phyloP scores from a whole-genome alignment of 345 rosid species.

The Citrus australasica region DNA sequence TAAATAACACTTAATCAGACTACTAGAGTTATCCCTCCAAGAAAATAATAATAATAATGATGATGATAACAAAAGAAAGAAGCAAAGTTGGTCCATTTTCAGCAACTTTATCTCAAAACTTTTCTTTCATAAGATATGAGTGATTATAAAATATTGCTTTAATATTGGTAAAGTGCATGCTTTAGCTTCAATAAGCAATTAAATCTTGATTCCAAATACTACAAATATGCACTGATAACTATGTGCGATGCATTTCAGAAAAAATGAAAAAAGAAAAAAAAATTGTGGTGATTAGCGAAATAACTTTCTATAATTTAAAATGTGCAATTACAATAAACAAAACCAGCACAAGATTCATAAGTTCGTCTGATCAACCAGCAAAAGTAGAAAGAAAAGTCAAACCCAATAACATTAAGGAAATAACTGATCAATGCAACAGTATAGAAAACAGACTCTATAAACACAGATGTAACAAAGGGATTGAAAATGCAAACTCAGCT shows the following conservation, averaged over 20 bases:
- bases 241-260: too few species aligned
- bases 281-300: neutral
- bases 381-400: neutral
- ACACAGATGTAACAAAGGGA: neutral
- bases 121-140: neutral
- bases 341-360: neutral
- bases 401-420: neutral
- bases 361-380: neutral
- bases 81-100: neutral
- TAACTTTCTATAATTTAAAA: neutral
- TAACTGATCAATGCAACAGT: neutral
- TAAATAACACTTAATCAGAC: conserved; percentile 44
- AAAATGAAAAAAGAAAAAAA: too few species aligned
- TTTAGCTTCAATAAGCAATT: neutral
- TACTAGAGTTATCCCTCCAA: conserved; percentile 8
- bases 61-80: neutral
- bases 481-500: neutral
- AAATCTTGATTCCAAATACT: neutral
- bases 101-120: neutral
- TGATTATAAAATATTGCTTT: neutral
- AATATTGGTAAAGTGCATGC: neutral
- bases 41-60: too few species aligned
- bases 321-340: neutral
- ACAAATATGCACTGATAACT: neutral
- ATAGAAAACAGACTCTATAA: neutral